Conservation (phyloP, 2,329 filamentous ascomycete genomes). For the Metarhizium brunneum region DNA sequence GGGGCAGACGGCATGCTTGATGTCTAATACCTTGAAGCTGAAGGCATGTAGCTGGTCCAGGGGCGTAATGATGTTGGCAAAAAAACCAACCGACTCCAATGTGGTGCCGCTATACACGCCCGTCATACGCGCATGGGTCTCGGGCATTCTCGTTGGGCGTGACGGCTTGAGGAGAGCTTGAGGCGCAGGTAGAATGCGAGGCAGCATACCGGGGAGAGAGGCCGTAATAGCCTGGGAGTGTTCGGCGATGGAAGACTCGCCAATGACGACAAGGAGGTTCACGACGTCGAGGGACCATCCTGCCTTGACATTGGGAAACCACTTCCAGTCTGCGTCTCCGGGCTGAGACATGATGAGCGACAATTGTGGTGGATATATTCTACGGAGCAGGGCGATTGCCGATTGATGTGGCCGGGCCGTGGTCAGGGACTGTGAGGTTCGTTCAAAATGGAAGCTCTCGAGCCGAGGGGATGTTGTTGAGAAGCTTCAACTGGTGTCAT, state of each 20-base stretch:
- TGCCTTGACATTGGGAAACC: slow-evolving; percentile 33
- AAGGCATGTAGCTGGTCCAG: slow-evolving; percentile 40
- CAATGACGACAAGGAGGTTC: slow-evolving; percentile 53
- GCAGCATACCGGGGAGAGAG: slow-evolving; percentile 47
- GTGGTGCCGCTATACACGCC: slow-evolving; percentile 49
- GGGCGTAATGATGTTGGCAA: slow-evolving; percentile 50
- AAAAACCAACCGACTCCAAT: slow-evolving; percentile 49
- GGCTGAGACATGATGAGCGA: slow-evolving; percentile 15
- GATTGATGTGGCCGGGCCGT: too few species aligned
- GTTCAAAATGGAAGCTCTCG: too few species aligned
- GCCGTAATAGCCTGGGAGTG: slow-evolving; percentile 50
- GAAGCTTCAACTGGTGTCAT: too few species aligned
- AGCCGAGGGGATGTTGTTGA: too few species aligned
- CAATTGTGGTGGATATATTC: too few species aligned
- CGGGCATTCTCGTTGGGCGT: slow-evolving; percentile 46
- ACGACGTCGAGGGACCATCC: slow-evolving; percentile 52
- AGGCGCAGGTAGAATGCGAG: slow-evolving; percentile 52
- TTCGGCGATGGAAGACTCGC: slow-evolving; percentile 48
- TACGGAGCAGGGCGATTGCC: too few species aligned
- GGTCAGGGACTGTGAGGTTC: too few species aligned
- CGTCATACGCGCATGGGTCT: slow-evolving; percentile 42
- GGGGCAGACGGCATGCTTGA: slow-evolving; percentile 30
- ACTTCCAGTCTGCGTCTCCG: slow-evolving; percentile 22
- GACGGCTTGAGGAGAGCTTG: slow-evolving; percentile 50
- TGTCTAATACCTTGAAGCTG: slow-evolving; percentile 38